Base-by-base conservation (phyloP, 331 rosid genomes). In the Dryas integrifolia region DNA sequence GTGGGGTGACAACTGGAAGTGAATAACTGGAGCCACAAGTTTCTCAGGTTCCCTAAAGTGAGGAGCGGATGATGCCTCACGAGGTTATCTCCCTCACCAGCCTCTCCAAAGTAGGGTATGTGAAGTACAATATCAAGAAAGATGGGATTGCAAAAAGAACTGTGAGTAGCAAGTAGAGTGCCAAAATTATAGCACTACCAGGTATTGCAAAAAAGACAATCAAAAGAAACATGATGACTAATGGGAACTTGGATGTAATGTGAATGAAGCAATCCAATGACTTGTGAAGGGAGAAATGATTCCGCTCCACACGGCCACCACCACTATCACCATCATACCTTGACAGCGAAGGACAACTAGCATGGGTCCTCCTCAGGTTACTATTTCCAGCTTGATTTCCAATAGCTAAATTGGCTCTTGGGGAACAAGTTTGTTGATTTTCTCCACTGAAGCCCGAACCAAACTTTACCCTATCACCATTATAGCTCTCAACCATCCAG, bases 401-500 rank as follows among this genome's bases (percentile, higher is more conserved):
- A 6, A 35, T 52, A 78, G 84, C 69, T 7, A 74, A 57, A 78
- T 77, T 82, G 58, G 82, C 65, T 60, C 72, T 79, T 53, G 82
- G 75, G 76, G 87, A 74, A 72, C 69, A 67, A 73, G 30, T 50
- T 50, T 85, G 83, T 75, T 85, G 94, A 75, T 66, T 85, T 73
- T 86, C 92, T 26, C 79, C 80, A 72, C 73, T 38, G 44, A 72
- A 65, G n/a, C 91, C 81, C 56, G 84, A 48, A 58, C 55, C 76
- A 43, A 58, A 65, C 77, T 89, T 90, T 5, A 67, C 77, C 76
- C 92, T 85, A 70, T 93, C 92, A 18, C 90, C 96, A 75, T 93
- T 93, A 75, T 84, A 76, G 75, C 98, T 89, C 83, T 93, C 98
- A 62, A 93, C 86, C 98, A 91, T 91, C 98, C 97, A 93, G 26